Conservation (phyloP, 106 monocot species). For the Dendrobium officinale region DNA sequence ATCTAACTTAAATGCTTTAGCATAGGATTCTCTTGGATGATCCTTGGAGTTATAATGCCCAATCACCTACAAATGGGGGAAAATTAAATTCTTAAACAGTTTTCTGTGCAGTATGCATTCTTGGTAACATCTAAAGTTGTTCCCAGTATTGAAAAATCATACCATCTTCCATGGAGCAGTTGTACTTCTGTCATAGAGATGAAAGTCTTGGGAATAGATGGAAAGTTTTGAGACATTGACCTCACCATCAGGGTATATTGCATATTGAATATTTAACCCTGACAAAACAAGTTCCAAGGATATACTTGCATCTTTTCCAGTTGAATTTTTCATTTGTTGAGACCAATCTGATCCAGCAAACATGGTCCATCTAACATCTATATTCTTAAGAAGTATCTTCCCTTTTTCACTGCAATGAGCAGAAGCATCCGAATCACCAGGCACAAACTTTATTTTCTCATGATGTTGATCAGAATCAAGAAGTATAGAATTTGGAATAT, state of each 20-base stretch:
- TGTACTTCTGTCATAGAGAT: constrained; percentile 72
- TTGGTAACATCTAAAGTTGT: background rate
- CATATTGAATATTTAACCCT: constrained; percentile 52
- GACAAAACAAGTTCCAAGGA: constrained; percentile 58
- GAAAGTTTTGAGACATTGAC: constrained; percentile 58
- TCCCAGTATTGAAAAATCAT: constrained; percentile 5
- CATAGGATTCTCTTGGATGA: constrained; percentile 66
- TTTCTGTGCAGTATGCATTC: background rate
- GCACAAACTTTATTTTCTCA: constrained; percentile 10
- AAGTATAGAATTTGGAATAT: constrained; percentile 34
- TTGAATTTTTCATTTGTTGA: constrained; percentile 21
- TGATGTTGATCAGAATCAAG: constrained; percentile 11
- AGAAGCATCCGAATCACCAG: constrained; percentile 20
- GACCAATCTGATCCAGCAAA: constrained; percentile 75
- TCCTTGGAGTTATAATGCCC: constrained; percentile 75
- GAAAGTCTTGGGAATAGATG: constrained; percentile 45
- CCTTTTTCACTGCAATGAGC: constrained; percentile 44
- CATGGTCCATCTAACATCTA: constrained; percentile 77
- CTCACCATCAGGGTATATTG: constrained; percentile 70
- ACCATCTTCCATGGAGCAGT: constrained; percentile 97
- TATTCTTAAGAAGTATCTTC: constrained; percentile 52
- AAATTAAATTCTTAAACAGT: constrained; percentile 4
- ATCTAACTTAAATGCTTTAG: constrained; percentile 80
- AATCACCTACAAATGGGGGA: constrained; percentile 49
- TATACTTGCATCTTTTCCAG: constrained; percentile 48